These are phyloP conservation scores for Venturiaceae sp. DNA, from an alignment of 2,329 filamentous ascomycete genomes.

Conservation along the genomic window DNA sequence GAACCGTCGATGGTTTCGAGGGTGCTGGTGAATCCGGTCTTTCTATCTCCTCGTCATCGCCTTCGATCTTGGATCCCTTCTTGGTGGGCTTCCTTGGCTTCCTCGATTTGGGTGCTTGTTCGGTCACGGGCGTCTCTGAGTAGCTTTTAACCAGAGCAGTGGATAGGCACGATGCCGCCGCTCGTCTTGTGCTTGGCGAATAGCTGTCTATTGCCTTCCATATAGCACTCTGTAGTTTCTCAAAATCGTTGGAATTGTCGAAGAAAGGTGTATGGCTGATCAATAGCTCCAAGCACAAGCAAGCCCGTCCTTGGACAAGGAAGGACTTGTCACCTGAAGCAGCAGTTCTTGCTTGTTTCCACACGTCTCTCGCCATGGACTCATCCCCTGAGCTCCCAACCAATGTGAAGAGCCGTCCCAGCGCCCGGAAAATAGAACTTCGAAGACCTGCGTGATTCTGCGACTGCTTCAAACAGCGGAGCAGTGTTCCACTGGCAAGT, in stretches of 20 bases:
- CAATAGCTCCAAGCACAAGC: conserved; percentile 67
- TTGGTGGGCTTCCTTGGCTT: conserved; percentile 67
- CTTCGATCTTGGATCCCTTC: conserved; percentile 48
- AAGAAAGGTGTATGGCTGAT: conserved; percentile 69
- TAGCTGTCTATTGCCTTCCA: conserved; percentile 82
- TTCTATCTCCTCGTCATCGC: conserved; percentile 65
- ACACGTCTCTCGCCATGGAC: conserved; percentile 73
- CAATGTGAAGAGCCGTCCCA: conserved; percentile 68
- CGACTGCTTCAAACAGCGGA: conserved; percentile 73
- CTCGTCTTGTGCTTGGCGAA: conserved; percentile 67
- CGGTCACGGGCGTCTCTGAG: conserved; percentile 47
- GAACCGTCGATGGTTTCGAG: conserved; percentile 58
- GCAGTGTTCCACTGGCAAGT: conserved; percentile 58
- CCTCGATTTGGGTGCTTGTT: conserved; percentile 48
- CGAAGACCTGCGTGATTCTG: conserved; percentile 74
- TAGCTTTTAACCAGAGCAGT: conserved; percentile 76
- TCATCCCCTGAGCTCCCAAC: conserved; percentile 75
- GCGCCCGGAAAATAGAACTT: conserved; percentile 63
- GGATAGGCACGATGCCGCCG: conserved; percentile 76
- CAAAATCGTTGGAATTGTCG: conserved; percentile 81
- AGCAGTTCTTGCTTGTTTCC: conserved; percentile 78
- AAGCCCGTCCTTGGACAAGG: conserved; percentile 69
- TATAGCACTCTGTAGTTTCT: conserved; percentile 70
- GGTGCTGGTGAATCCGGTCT: conserved; percentile 67
- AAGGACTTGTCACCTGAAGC: conserved; percentile 72